phyloP scores from a whole-genome alignment of 345 rosid genomes.

The Ricinus communis region DNA sequence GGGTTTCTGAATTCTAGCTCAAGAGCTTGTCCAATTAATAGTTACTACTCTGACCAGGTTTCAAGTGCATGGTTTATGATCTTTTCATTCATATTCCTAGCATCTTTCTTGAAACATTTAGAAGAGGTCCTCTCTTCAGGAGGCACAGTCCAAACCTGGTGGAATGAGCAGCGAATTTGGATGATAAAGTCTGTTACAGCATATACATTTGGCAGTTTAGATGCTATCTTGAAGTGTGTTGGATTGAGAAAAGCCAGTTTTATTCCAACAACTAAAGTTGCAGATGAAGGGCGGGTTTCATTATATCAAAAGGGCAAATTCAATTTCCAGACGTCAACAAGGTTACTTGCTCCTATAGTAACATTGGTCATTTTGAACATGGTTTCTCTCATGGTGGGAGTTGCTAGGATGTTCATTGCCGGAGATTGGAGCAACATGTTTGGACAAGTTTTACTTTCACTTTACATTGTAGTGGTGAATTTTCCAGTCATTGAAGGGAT shows the following conservation, averaged over 20 bases:
- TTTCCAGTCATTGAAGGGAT: conserved; percentile 33
- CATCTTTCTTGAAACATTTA: conserved; percentile 9
- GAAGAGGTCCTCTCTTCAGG: conserved; percentile 17
- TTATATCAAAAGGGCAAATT: conserved; percentile 25
- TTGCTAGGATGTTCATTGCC: conserved; percentile 2
- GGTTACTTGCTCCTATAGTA: conserved; percentile 21
- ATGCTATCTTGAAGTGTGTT: conserved; percentile 13
- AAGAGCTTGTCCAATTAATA: not conserved
- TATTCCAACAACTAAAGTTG: conserved; percentile 19
- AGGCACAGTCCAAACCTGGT: conserved; percentile 13
- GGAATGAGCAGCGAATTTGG: conserved; percentile 23
- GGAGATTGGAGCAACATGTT: conserved; percentile 15
- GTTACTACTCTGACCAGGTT: not conserved
- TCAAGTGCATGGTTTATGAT: conserved; percentile 13
- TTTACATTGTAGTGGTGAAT: conserved; percentile 25
- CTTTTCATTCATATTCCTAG: conserved; percentile 12
- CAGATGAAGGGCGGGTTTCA: conserved; percentile 11
- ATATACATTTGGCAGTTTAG: conserved; percentile 15
- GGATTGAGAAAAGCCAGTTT: conserved; percentile 26
- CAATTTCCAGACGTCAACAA: conserved; percentile 21
- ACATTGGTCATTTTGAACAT: conserved; percentile 20
- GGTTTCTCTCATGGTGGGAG: conserved; percentile 21
- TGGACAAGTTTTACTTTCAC: conserved; percentile 24
- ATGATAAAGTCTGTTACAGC: conserved; percentile 25
- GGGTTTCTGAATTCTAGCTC: not conserved